Evolutionary conservation across 148 eudicot genomes (phyloP).

Genomic region (Fagopyrum homotropicum): DNA sequence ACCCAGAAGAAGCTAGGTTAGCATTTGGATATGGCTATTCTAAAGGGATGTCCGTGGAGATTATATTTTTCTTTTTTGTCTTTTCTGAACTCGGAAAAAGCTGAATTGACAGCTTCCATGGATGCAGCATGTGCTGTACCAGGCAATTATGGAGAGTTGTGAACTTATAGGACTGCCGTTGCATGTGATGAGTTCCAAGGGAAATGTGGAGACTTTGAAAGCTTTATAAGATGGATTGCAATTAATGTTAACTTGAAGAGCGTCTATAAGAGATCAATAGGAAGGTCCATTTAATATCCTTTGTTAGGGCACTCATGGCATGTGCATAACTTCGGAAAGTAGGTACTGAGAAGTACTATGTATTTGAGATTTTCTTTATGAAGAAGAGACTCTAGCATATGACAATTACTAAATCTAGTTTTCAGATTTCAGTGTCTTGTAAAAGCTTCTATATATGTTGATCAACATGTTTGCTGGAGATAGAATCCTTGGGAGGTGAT

Average conservation of each 20-base stretch:
- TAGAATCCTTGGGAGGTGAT: background rate
- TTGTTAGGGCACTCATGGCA: background rate
- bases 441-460: background rate
- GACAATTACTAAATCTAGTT: background rate
- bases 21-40: background rate
- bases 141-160: background rate
- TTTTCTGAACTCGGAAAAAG: background rate
- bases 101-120: background rate
- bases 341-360: constrained; percentile 6
- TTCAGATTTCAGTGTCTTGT: background rate
- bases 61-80: background rate
- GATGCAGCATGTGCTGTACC: background rate
- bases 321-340: background rate
- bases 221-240: background rate
- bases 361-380: background rate
- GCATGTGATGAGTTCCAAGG: background rate
- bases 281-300: background rate
- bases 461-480: background rate
- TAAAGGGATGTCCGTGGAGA: constrained; percentile 1
- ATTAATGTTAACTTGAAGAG: background rate
- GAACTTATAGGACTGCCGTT: background rate
- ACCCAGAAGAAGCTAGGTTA: background rate
- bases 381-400: background rate
- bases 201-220: background rate
- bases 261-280: background rate